Base-by-base conservation (phyloP, 139 green algal genomes). In the Ulvella scutata region DNA sequence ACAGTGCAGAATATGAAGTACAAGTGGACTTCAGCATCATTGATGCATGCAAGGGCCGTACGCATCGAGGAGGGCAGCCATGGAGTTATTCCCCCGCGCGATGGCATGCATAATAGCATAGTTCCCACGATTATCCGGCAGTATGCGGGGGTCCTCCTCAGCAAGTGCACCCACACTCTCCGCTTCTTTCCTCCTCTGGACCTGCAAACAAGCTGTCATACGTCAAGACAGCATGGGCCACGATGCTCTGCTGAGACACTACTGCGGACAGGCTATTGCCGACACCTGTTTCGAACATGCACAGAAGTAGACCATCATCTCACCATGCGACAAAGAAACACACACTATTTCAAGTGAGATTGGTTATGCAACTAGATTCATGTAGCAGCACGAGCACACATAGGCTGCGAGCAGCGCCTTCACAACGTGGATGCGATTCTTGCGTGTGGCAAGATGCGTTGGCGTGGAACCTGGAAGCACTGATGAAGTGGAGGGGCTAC, bases 71-170 rank as follows among this genome's bases (percentile, higher is more conserved):
- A 67, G 51, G 9, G 51, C 51, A 23, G 51, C 51, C 51, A 67
- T 67, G 51, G 51, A 67, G 51, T 67, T 67, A 26, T 67, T 67
- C n/a, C 51, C 51, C 6, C 51, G 51, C n/a, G 51, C 51, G 51
- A 67, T 67, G 10, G 51, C 51, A 67, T 67, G 51, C 51, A 67
- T 67, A 7, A 67, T 67, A 6, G 51, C 51, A 67, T 67, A 67
- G 51, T 67, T 67, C n/a, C 51, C 51, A 26, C 51, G 51, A 26
- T 67, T 26, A 26, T 67, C 51, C 2, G 51, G n/a, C 6, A 67
- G 31, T 26, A 26, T 67, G 51, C 51, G 51, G 20, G 51, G 51
- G 51, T 67, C 51, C 13, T 67, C 51, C 51, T 67, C 51, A 13
- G 51, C n/a, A n/a, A 36, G 51, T 29, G 51, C 51, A 1, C 51